Conservation (phyloP, 169 alveolate genomes). For the Cryptosporidium sp. region DNA sequence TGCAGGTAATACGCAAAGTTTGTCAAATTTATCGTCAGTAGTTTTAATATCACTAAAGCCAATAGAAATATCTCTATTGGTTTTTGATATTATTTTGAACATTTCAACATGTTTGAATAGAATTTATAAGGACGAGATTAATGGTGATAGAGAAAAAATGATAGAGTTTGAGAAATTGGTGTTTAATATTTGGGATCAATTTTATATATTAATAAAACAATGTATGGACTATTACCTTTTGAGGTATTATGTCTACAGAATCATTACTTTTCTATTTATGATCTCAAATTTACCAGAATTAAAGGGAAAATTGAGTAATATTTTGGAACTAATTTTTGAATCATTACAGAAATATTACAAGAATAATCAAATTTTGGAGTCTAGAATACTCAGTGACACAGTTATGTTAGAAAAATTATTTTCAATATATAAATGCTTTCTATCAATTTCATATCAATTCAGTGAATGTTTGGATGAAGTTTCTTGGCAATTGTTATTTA, state of each 20-base stretch:
- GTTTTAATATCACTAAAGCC: conserved; percentile 38
- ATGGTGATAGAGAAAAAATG: neutral
- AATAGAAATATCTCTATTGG: conserved; percentile 36
- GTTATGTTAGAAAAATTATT: conserved; percentile 36
- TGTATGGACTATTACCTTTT: conserved; percentile 48
- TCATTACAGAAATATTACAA: conserved; percentile 30
- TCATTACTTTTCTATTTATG: conserved; percentile 32
- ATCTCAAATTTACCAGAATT: conserved; percentile 15
- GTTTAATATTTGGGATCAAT: conserved; percentile 19
- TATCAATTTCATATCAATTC: conserved; percentile 34
- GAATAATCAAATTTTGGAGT: conserved; percentile 14
- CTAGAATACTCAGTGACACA: conserved; percentile 12
- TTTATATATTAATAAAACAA: conserved; percentile 25
- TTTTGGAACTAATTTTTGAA: conserved; percentile 22
- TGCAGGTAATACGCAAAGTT: conserved; percentile 13
- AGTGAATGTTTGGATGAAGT: conserved; percentile 40
- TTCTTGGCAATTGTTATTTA: conserved; percentile 47
- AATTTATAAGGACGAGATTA: neutral
- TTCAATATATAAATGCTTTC: conserved; percentile 43
- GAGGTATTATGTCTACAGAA: conserved; percentile 36
- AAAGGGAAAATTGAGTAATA: conserved; percentile 2
- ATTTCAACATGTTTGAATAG: conserved; percentile 30
- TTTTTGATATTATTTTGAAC: conserved; percentile 30
- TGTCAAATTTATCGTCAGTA: conserved; percentile 45
- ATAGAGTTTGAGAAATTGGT: conserved; percentile 21